phyloP scores from a whole-genome alignment of 768 basidiomycete genomes.

The Suillus hirtellus region DNA sequence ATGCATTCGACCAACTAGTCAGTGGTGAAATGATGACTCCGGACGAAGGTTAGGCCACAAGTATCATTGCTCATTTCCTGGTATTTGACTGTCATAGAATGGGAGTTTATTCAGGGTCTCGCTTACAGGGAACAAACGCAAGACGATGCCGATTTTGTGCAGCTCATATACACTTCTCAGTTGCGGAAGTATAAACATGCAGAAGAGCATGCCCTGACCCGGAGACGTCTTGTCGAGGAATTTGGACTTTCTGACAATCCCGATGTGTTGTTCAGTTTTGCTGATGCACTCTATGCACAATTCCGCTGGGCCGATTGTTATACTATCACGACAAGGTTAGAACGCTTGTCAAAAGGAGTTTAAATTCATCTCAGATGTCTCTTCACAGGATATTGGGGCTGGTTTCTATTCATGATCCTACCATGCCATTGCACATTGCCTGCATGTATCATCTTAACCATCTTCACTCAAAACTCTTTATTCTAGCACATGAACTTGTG shows the following conservation, averaged over 20 bases:
- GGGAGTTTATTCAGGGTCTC: slow-evolving; percentile 90
- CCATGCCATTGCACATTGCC: slow-evolving; percentile 92
- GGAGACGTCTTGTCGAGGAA: slow-evolving; percentile 77
- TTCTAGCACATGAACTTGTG: slow-evolving; percentile 95
- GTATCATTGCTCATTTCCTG: background rate
- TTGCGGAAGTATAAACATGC: slow-evolving; percentile 88
- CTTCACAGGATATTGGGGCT: slow-evolving; percentile 73
- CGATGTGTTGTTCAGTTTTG: slow-evolving; percentile 88
- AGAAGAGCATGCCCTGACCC: slow-evolving; percentile 77
- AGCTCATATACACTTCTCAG: slow-evolving; percentile 88
- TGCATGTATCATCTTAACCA: slow-evolving; percentile 97
- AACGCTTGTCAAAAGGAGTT: slow-evolving; percentile 6
- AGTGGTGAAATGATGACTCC: slow-evolving; percentile 95
- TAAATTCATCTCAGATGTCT: slow-evolving; percentile 1
- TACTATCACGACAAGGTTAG: slow-evolving; percentile 77
- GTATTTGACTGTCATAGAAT: slow-evolving; percentile 58
- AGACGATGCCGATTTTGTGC: slow-evolving; percentile 89
- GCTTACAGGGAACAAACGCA: slow-evolving; percentile 81
- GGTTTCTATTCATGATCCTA: slow-evolving; percentile 83
- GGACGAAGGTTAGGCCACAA: slow-evolving; percentile 77
- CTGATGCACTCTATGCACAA: slow-evolving; percentile 84
- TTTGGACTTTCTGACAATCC: slow-evolving; percentile 88
- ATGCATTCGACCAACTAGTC: slow-evolving; percentile 88
- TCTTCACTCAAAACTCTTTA: slow-evolving; percentile 90
- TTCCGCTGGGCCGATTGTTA: slow-evolving; percentile 96